These are phyloP conservation scores for Nitzschia sp. DNA, from an alignment of 108 stramenopile species.

Conservation along the genomic window DNA sequence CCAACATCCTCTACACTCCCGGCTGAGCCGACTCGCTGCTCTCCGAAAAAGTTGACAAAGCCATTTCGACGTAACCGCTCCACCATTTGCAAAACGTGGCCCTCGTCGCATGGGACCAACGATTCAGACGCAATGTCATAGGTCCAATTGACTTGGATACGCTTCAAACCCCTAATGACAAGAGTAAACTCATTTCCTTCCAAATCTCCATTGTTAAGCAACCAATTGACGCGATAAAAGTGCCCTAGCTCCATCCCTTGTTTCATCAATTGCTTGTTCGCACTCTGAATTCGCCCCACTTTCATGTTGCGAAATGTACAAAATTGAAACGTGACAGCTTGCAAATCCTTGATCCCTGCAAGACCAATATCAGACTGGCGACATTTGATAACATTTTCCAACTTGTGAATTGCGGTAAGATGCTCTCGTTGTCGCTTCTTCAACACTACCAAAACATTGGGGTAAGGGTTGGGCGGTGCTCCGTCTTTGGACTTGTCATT, in stretches of 20 bases:
- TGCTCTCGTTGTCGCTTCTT: slow-evolving; percentile 78
- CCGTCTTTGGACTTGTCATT: not conserved
- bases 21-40: slow-evolving; percentile 82
- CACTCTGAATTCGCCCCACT: slow-evolving; percentile 24
- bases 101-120: slow-evolving; percentile 37
- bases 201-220: slow-evolving; percentile 51
- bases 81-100: slow-evolving; percentile 56
- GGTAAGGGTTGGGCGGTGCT: not conserved
- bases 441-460: slow-evolving; percentile 59
- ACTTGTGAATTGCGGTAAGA: slow-evolving; percentile 50
- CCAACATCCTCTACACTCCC: slow-evolving; percentile 60
- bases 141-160: slow-evolving; percentile 35
- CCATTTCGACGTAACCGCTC: slow-evolving; percentile 54
- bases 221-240: slow-evolving; percentile 33
- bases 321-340: slow-evolving; percentile 86
- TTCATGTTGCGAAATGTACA: slow-evolving; percentile 63
- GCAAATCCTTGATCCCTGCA: slow-evolving; percentile 87
- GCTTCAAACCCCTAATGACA: slow-evolving; percentile 51
- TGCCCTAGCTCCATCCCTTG: slow-evolving; percentile 41
- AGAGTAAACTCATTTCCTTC: slow-evolving; percentile 80
- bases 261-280: slow-evolving; percentile 20
- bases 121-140: slow-evolving; percentile 33
- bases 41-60: slow-evolving; percentile 89
- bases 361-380: slow-evolving; percentile 72
- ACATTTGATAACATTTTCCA: slow-evolving; percentile 56